Evolutionary conservation across 148 eudicot genomes (phyloP), one percentile per base, ranked within the genome.

Genomic region (Agrostemma githago): DNA sequence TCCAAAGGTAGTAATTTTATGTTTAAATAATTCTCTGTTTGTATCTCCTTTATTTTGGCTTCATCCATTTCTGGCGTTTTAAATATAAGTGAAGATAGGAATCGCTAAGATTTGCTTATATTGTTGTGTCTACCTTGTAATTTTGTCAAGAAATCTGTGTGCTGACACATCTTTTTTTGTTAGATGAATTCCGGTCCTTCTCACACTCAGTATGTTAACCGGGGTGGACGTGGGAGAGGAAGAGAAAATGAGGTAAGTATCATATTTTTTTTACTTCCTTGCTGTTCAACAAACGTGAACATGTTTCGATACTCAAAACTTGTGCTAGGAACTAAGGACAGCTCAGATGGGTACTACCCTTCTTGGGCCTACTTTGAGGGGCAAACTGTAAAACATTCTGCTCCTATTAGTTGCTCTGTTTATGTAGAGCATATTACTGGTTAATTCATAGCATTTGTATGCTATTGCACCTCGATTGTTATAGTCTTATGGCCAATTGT

Each of bases 171-270:
- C 60, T 11, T 19, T 15, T 71, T 77, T 71, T 56, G 66, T 70
- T 78, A 84, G 89, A 63, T 82, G 64, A 78, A 86, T 71, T 83
- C 79, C 71, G 82, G 10, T 58, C n/a, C 80, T 75, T 44, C 73
- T 9, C 79, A 86, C 71, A 69, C 61, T 5, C 81, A 71, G 62
- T 72, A 79, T 58, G 54, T 54, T 72, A 76, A 76, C 54, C 82
- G 76, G 44, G 80, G 82, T 73, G 84, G 81, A 54, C 83, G 78
- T 66, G 84, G 71, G 2, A 78, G 87, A 79, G 79, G 83, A 68
- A 80, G 84, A 78, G 85, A 77, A 72, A 79, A 70, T 74, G 84
- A 85, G 88, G 90, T 85, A 79, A 40, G 15, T 16, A 5, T 64
- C n/a, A n/a, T 5, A 21, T 61, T 3, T 12, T 42, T n/a, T 58